These are phyloP conservation scores for Podosphaera leucotricha DNA, from an alignment of 2,329 filamentous ascomycete genomes.

Conservation along the genomic window DNA sequence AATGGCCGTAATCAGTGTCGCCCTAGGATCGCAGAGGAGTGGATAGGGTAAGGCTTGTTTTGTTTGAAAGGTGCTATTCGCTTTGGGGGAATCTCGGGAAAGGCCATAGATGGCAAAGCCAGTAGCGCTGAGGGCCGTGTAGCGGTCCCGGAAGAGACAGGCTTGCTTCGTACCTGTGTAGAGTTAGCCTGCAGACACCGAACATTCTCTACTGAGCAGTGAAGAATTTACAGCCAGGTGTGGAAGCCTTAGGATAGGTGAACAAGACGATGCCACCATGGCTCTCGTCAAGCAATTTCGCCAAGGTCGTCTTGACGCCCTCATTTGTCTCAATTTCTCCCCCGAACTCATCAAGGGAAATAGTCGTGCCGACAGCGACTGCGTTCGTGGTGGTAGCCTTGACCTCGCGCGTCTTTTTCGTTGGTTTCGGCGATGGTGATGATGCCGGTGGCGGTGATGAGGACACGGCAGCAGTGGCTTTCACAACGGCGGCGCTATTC, in stretches of 20 bases:
- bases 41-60: slow-evolving; percentile 80
- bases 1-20: slow-evolving; percentile 57
- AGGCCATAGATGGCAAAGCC: slow-evolving; percentile 80
- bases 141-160: slow-evolving; percentile 77
- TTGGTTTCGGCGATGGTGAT: slow-evolving; percentile 7
- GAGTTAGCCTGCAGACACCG: not conserved
- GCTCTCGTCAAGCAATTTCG: slow-evolving; percentile 61
- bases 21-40: slow-evolving; percentile 60
- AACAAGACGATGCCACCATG: slow-evolving; percentile 74
- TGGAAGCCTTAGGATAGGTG: slow-evolving; percentile 87
- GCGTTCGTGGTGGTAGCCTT: slow-evolving; percentile 10
- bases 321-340: slow-evolving; percentile 68
- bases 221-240: slow-evolving; percentile 59
- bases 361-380: slow-evolving; percentile 28
- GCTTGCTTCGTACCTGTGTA: slow-evolving; percentile 70
- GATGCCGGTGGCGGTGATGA: not conserved
- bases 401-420: slow-evolving; percentile 9
- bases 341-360: slow-evolving; percentile 35
- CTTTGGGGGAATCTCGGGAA: slow-evolving; percentile 65
- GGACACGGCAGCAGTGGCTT: slow-evolving; percentile 15
- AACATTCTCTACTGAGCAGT: not conserved
- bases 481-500: slow-evolving; percentile 19
- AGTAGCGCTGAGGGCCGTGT: slow-evolving; percentile 48
- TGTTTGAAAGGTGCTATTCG: slow-evolving; percentile 78
- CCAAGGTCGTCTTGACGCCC: slow-evolving; percentile 54